phyloP scores from a whole-genome alignment of 352 stramenopile genomes.

The Phytophthora ohioensis region DNA sequence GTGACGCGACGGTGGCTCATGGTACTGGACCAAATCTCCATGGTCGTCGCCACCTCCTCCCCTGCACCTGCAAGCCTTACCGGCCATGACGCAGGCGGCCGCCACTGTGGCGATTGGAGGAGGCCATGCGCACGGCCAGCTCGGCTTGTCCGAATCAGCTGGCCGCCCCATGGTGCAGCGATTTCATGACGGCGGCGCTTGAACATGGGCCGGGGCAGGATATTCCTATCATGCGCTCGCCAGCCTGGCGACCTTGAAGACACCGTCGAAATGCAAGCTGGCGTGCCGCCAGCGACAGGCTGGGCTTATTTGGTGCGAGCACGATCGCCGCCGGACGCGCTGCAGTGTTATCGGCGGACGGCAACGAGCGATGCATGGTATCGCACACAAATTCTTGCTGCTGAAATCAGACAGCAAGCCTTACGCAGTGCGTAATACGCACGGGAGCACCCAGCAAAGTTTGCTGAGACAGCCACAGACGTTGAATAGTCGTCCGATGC shows the following conservation, averaged over 20 bases:
- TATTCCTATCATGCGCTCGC: slow-evolving; percentile 12
- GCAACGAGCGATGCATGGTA: background rate
- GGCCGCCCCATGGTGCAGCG: slow-evolving; percentile 2
- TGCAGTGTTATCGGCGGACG: background rate
- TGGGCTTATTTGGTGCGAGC: slow-evolving; percentile 1
- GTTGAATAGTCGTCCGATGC: slow-evolving; percentile 10
- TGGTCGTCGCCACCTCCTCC: background rate
- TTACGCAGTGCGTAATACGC: background rate
- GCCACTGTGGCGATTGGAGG: slow-evolving; percentile 19
- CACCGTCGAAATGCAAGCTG: slow-evolving; percentile 28
- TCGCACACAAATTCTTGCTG: background rate
- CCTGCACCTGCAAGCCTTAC: background rate
- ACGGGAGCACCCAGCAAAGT: background rate
- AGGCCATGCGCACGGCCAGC: slow-evolving; percentile 4
- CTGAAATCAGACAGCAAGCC: slow-evolving; percentile 8
- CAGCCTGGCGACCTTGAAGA: slow-evolving; percentile 22
- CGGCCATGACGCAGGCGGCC: slow-evolving; percentile 5
- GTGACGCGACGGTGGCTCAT: slow-evolving; percentile 31
- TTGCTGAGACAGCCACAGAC: slow-evolving; percentile 5
- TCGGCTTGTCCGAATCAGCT: slow-evolving; percentile 12
- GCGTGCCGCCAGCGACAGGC: slow-evolving; percentile 18
- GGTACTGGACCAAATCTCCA: background rate
- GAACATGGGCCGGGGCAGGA: slow-evolving; percentile 24
- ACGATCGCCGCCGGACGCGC: background rate
- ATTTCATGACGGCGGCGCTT: slow-evolving; percentile 13